Conservation (phyloP, 2,329 filamentous ascomycete species). For the Phialophora expanda region DNA sequence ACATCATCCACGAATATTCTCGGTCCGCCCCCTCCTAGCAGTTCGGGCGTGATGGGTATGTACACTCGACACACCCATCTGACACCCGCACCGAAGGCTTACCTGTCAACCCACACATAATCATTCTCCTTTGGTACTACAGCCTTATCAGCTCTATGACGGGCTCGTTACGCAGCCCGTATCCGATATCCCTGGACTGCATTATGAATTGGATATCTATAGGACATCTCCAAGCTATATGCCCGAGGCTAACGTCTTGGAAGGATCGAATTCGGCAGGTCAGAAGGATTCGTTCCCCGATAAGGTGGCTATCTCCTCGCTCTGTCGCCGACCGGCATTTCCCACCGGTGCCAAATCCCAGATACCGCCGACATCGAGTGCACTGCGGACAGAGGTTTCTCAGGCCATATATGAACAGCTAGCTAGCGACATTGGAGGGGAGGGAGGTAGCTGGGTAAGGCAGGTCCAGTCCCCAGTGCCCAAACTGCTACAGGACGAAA, state of each 20-base stretch:
- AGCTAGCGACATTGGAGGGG: neutral
- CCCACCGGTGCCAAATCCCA: neutral
- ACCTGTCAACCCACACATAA: neutral
- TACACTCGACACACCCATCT: neutral
- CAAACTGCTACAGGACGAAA: neutral
- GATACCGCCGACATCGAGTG: neutral
- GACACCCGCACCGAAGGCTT: neutral
- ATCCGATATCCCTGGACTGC: neutral
- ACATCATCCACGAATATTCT: neutral
- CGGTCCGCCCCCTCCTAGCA: no score
- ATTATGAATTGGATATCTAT: neutral
- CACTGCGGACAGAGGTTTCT: neutral
- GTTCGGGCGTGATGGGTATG: no score
- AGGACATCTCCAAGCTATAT: conserved; percentile 11
- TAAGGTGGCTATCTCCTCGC: conserved; percentile 30
- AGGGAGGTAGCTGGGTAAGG: neutral
- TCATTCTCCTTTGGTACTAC: neutral
- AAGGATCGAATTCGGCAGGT: conserved; percentile 5
- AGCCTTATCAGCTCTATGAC: neutral
- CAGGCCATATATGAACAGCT: neutral
- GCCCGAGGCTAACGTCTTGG: neutral
- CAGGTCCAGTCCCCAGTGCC: neutral
- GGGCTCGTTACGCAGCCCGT: neutral
- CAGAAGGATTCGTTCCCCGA: conserved; percentile 1
- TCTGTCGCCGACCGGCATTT: neutral